Evolutionary conservation across 768 basidiomycete genomes (phyloP).

Genomic region (Mycena metata): DNA sequence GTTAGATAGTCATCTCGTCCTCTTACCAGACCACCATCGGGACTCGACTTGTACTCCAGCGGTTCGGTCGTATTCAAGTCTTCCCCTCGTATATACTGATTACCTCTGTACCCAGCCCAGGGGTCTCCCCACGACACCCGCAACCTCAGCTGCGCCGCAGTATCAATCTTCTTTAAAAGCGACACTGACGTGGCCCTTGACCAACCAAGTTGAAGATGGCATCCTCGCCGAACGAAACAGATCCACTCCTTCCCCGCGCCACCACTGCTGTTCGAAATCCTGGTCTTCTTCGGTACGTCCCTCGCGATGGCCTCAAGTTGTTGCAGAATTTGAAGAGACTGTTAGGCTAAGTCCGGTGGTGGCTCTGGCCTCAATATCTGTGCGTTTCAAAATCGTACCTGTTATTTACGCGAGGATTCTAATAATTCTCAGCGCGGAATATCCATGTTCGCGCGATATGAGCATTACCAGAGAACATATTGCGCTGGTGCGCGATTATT

Average conservation of each 20-base stretch:
- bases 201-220: background rate
- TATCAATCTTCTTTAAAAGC: no score
- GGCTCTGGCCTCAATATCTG: slow-evolving; percentile 16
- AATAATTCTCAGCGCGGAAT: slow-evolving; percentile 14
- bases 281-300: background rate
- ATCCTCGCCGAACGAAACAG: background rate
- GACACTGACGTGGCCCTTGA: no score
- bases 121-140: no score
- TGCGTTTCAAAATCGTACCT: background rate
- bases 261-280: background rate
- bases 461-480: slow-evolving; percentile 26
- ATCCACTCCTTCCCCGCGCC: background rate
- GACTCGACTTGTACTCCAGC: no score
- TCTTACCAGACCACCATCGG: no score
- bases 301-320: no score
- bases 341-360: slow-evolving; percentile 19
- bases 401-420: no score
- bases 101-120: no score
- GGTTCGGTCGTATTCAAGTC: no score
- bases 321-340: background rate
- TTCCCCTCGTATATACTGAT: no score
- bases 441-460: slow-evolving; percentile 27
- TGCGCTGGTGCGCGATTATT: slow-evolving; percentile 18
- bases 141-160: no score
- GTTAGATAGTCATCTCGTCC: no score